A percentile compares a stretch with the other conserved stretches of the same genome.
phyloP scores from a whole-genome alignment of 2,329 filamentous ascomycete genomes.

The Paracoccidioides brasiliensis region DNA sequence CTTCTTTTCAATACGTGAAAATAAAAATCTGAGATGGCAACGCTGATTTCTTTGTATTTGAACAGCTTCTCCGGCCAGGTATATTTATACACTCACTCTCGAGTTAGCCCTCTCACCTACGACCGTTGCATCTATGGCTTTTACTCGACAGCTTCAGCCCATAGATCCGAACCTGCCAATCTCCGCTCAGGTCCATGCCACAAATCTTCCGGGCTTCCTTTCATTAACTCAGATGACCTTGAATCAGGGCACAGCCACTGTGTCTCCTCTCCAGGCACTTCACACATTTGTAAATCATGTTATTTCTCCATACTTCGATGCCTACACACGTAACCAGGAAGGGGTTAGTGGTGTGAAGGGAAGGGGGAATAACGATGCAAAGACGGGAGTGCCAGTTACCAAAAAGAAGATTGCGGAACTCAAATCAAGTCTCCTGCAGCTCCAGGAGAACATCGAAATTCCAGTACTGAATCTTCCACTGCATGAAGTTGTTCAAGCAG shows the following conservation, averaged over 20 bases:
- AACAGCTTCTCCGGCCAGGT: constrained; percentile 30
- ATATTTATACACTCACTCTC: constrained; percentile 66
- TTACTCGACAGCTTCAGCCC: constrained; percentile 79
- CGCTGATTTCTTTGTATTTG: not conserved
- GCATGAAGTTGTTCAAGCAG: constrained; percentile 75
- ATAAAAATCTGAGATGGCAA: not conserved
- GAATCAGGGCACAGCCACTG: constrained; percentile 52
- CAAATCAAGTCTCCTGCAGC: constrained; percentile 74
- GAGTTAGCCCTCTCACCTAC: constrained; percentile 64
- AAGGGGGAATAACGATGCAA: constrained; percentile 73
- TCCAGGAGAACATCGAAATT: constrained; percentile 97
- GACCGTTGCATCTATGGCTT: constrained; percentile 73
- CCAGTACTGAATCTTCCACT: constrained; percentile 79
- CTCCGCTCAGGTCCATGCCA: constrained; percentile 78
- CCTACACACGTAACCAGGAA: constrained; percentile 75
- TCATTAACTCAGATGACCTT: constrained; percentile 52
- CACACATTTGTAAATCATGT: constrained; percentile 86
- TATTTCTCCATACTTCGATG: constrained; percentile 92
- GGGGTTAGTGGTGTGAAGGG: constrained; percentile 51
- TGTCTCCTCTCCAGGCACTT: constrained; percentile 82
- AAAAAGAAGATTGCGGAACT: constrained; percentile 95
- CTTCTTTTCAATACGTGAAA: not conserved
- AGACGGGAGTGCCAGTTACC: constrained; percentile 90
- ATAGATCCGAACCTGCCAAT: constrained; percentile 75
- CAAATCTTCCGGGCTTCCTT: constrained; percentile 76